Evolutionary conservation across 345 rosid genomes (phyloP), one percentile per base, ranked within the genome.

Genomic region (Sapria himalayana): DNA sequence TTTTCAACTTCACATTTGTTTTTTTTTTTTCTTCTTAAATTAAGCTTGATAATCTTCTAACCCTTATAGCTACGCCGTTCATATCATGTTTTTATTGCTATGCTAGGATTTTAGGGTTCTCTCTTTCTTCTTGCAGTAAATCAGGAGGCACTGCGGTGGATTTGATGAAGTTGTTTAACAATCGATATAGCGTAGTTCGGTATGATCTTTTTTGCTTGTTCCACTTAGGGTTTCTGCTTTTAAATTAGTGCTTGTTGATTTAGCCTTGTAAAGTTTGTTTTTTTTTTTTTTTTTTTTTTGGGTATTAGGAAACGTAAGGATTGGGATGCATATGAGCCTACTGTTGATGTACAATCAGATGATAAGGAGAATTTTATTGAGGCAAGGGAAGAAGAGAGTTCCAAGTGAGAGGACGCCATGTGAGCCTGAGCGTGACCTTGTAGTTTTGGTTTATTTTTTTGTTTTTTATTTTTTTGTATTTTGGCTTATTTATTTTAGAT

Each of bases 261-360:
- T 46, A 0, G 25, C 24, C 21, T 4, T 7, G 11, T 21, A 9
- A 5, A 19, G 7, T 10, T 29, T 25, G 4, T 25, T 15, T 15
- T 3, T 12, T 9, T 43, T 16, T 43, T 16, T 9, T 18, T 13
- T 33, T 14, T 7, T 33, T 34, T 18, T 33, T 37, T 46, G 15
- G 41, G 50, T 49, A 22, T 48, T 70, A 86, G 94, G 74, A 86
- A 86, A 63, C 64, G 94, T 56, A 86, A 86, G 66, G 97, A 86
- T 29, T 78, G 93, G 80, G 89, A 81, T 40, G 46, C 69, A 25
- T 81, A 70, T 41, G 85, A 74, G 39, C 97, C 97, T 11, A 46
- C 66, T 40, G 78, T 81, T 15, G 82, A 86, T 50, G 53, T 76
- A 44, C 61, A 78, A 48, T 78, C 97, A 19, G 78, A 64, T 15